Percentiles rank a stretch among this genome's conserved stretches.
These are phyloP conservation scores for Alternaria sp. DNA, from an alignment of 2,329 filamentous ascomycete species.

Conservation along the genomic window DNA sequence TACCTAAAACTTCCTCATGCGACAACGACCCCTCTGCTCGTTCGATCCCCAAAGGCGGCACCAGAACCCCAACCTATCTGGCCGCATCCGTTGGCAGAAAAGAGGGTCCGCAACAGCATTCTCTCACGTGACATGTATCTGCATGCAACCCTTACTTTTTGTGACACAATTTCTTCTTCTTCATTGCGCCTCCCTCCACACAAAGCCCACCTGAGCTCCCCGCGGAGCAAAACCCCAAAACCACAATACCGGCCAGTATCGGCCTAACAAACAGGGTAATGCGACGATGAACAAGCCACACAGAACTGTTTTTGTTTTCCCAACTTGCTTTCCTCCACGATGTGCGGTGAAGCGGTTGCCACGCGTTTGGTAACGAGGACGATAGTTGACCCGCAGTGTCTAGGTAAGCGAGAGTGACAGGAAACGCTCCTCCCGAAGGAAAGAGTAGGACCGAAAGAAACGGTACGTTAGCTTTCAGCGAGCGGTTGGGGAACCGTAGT, in stretches of 20 bases:
- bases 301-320: not conserved
- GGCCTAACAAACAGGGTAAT: not conserved
- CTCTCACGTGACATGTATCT: not conserved
- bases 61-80: not conserved
- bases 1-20: not conserved
- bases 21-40: not conserved
- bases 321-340: not conserved
- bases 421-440: not conserved
- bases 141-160: not conserved
- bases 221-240: not conserved
- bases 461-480: not conserved
- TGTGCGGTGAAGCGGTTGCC: not conserved
- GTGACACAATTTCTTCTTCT: not conserved
- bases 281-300: no score
- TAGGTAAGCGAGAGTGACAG: not conserved
- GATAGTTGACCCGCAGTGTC: not conserved
- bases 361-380: not conserved
- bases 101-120: not conserved
- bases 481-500: not conserved
- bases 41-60: not conserved
- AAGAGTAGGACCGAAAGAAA: not conserved
- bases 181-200: not conserved
- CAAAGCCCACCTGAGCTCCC: not conserved
- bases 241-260: not conserved
- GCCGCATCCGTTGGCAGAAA: fast-evolving